These are phyloP conservation scores for Juncus effusus DNA, from an alignment of 176 grass and related monocot genomes.

Conservation along the genomic window DNA sequence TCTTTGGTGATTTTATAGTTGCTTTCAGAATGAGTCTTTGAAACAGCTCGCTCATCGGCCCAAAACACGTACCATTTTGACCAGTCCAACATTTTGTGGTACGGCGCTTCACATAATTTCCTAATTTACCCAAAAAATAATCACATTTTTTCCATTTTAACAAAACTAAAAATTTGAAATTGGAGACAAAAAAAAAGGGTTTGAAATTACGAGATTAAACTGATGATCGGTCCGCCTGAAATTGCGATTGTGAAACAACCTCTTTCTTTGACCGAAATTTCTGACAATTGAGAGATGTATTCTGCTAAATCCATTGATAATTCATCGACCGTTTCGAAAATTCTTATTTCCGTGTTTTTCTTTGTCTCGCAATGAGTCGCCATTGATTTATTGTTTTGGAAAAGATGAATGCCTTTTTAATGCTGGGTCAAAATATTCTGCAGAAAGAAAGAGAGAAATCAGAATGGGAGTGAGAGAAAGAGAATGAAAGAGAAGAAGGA, in stretches of 20 bases:
- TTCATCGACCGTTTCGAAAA: constrained; percentile 81
- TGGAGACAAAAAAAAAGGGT: neutral
- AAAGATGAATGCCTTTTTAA: constrained; percentile 24
- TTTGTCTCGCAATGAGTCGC: constrained; percentile 48
- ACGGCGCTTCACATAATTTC: constrained; percentile 91
- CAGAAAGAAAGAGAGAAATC: constrained; percentile 31
- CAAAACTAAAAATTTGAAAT: neutral
- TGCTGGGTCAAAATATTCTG: constrained; percentile 35
- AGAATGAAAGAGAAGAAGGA: constrained; percentile 23
- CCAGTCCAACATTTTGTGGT: constrained; percentile 95
- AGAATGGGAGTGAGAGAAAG: constrained; percentile 19
- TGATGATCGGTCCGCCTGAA: constrained; percentile 69
- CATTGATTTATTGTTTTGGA: constrained; percentile 40
- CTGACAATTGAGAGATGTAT: constrained; percentile 84
- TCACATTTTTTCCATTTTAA: constrained; percentile 14
- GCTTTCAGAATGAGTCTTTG: constrained; percentile 93
- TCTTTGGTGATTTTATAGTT: constrained; percentile 90
- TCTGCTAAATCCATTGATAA: constrained; percentile 77
- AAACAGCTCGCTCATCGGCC: constrained; percentile 87
- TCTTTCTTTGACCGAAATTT: constrained; percentile 93
- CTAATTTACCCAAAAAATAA: constrained; percentile 25
- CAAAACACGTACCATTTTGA: constrained; percentile 97
- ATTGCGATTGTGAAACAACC: constrained; percentile 84
- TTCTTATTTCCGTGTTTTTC: constrained; percentile 61
- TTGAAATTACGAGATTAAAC: constrained; percentile 34